Base-by-base conservation (phyloP, 495 filamentous ascomycete genomes). In the Aspergillus homomorphus region DNA sequence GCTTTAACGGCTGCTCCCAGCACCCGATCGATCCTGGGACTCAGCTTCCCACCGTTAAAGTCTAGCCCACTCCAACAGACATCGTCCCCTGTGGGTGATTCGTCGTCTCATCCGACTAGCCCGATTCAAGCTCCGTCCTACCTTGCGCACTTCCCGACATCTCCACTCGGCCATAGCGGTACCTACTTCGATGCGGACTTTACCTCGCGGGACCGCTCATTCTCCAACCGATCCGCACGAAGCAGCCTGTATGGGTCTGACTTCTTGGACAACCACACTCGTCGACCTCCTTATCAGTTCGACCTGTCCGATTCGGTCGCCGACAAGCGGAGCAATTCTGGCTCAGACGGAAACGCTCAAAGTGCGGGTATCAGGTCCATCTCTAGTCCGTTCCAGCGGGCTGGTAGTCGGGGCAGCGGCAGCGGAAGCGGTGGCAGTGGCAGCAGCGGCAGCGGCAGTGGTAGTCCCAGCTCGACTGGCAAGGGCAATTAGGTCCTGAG, bases 141-240 rank as follows among this genome's bases (percentile, higher is more conserved):
- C 55, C 58, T 70, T 61, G 69, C 75, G 26, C 73, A 72, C 33
- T 73, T 73, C 49, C 69, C 73, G 15, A 66, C 60, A 7, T 77
- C 76, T 8, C 74, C 77, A 14, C 56, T 69, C 43, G 68, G 61
- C 26, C 70, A 70, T 49, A 56, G 60, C 30, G 57, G 52, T 26
- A 73, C 71, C 0, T 73, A 73, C 58, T 74, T 77, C 51, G 74
- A 62, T 23, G 59, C 70, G 23, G 72, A 77, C 30, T 66, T 70
- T 51, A 61, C 62, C 44, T 60, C 66, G 50, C 76, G 77, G 15
- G 72, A 77, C 58, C 76, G 77, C 33, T 80, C 77, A 4, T 75
- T 77, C 53, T 80, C 77, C 24, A 80, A 80, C 48, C 77, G 75
- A 46, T 80, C 77, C 9, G 62, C 62, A 43, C 73, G 68, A 42